Evolutionary conservation across 225 moss, liverwort and hornwort genomes (phyloP), one percentile per base, ranked within the genome.

Genomic region (Polytrichum formosum): DNA sequence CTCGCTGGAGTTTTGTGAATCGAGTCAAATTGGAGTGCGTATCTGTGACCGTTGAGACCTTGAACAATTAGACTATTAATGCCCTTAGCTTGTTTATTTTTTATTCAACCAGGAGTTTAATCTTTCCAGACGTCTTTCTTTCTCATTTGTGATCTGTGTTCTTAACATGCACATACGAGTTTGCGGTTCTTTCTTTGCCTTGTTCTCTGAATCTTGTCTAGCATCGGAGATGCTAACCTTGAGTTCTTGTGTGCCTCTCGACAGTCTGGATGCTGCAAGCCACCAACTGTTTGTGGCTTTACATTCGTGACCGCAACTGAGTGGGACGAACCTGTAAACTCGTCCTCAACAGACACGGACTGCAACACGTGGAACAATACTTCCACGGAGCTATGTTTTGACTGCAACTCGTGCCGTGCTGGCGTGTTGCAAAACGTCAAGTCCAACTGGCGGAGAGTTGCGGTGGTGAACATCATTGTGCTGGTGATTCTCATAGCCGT

Each of bases 211-310:
- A 13, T 46, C 4, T 58, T 33, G 58, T 26, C 4, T 25, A 6
- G 46, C 68, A 23, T 53, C 28, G 29, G 20, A 26, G 46, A 21
- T 31, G 18, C 28, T 75, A 22, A 31, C 18, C 13, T 67, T 58
- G 53, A 37, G 25, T 9, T 46, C 21, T 2, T 58, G 58, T 58
- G 58, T 67, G 69, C 13, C 55, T 59, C 1, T 19, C 4, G 28
- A 76, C 87, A 96, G 96, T 93, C 93, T 65, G 96, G 96, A 69
- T 96, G 93, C 80, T 96, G 93, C 83, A 93, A 93, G 75, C 96
- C 93, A 46, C 96, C 96, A 5, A 81, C 91, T 8, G 80, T 81
- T 18, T 96, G 96, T 63, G 66, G 54, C 4, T 93, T 68, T 66
- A 68, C 31, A 3, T 93, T 76, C 67, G 67, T 64, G 28, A 88